Percentiles rank a stretch among this genome's conserved stretches.
Evolutionary conservation across 129 eudicot genomes (phyloP).

Genomic region (Gnaphalium uliginosum): DNA sequence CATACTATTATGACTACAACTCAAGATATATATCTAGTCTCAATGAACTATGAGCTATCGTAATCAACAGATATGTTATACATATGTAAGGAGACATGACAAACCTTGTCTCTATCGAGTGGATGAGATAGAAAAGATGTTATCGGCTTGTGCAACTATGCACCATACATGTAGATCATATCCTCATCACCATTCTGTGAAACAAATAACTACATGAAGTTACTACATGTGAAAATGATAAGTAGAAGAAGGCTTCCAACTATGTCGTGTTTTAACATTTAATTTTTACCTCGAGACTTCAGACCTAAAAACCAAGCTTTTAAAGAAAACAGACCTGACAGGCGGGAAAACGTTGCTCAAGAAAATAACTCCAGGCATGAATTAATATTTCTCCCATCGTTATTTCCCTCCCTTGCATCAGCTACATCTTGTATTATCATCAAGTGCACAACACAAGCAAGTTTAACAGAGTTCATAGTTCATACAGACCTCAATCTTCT

Average conservation of each 20-base stretch:
- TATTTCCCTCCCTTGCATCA: slow-evolving; percentile 53
- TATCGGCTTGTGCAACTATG: not conserved
- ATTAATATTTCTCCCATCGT: slow-evolving; percentile 51
- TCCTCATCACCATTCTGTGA: slow-evolving; percentile 95
- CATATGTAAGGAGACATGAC: slow-evolving; percentile 17
- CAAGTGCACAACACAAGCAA: slow-evolving; percentile 90
- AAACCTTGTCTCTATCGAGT: slow-evolving; percentile 93
- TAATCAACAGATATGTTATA: slow-evolving; percentile 1
- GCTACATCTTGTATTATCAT: slow-evolving; percentile 64
- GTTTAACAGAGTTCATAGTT: slow-evolving; percentile 72
- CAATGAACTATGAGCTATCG: not conserved
- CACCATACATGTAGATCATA: too few species aligned
- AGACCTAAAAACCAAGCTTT: not conserved
- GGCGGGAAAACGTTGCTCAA: slow-evolving; percentile 81
- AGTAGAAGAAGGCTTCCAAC: not conserved
- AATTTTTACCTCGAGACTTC: slow-evolving; percentile 6
- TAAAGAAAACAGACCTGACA: slow-evolving; percentile 62
- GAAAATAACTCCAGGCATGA: slow-evolving; percentile 77
- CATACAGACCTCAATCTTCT: slow-evolving; percentile 63
- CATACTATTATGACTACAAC: too few species aligned
- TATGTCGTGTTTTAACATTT: slow-evolving; percentile 3
- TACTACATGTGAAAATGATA: slow-evolving; percentile 1
- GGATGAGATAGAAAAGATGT: slow-evolving; percentile 84
- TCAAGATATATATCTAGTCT: too few species aligned
- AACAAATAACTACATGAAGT: slow-evolving; percentile 10